phyloP scores from a whole-genome alignment of 805 yeast genomes.

The Saturnispora bothae region DNA sequence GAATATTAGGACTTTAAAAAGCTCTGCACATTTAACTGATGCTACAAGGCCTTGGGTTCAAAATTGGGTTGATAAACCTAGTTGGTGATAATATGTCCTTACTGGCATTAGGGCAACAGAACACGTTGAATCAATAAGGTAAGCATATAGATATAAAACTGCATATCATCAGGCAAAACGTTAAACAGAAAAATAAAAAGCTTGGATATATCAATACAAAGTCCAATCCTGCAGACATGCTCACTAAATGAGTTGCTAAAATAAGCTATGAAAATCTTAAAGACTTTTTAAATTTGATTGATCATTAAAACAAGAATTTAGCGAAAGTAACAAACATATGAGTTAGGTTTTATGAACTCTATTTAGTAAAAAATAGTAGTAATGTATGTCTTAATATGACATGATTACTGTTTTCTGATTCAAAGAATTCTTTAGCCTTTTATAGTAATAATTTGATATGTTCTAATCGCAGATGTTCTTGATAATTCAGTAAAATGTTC shows the following conservation, averaged over 20 bases:
- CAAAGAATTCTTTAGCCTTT: too few relatives aligned
- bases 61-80: background rate
- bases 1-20: background rate
- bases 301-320: too few relatives aligned
- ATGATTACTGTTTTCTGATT: too few relatives aligned
- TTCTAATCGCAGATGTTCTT: too few relatives aligned
- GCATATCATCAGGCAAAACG: constrained; percentile 4
- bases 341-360: too few relatives aligned
- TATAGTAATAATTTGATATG: too few relatives aligned
- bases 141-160: constrained; percentile 8
- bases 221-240: constrained; percentile 2
- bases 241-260: background rate
- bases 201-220: constrained; percentile 1
- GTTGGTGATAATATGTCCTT: background rate
- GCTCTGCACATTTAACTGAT: background rate
- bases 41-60: background rate
- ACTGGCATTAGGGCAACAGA: constrained; percentile 2
- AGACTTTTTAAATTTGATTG: too few relatives aligned
- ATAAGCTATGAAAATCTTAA: background rate
- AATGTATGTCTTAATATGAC: too few relatives aligned
- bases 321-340: too few relatives aligned
- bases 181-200: background rate
- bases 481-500: too few relatives aligned
- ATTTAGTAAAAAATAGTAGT: too few relatives aligned
- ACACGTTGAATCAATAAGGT: constrained; percentile 1